A percentile compares a stretch with the other conserved stretches of the same genome.
Evolutionary conservation across 768 basidiomycete species (phyloP).

Genomic region (Lanmaoa rubissima): DNA sequence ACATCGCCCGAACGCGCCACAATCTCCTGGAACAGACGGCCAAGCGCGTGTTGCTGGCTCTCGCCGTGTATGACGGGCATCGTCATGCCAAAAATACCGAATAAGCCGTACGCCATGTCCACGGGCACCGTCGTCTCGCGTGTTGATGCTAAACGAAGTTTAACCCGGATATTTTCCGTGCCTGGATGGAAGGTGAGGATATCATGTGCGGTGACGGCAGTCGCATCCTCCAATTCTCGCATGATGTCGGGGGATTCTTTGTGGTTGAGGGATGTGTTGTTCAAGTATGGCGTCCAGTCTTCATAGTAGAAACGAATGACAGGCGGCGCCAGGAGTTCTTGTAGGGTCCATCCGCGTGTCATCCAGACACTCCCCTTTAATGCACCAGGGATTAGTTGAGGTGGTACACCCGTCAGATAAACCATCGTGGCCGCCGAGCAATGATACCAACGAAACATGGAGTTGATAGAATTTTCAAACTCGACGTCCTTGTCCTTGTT

Average conservation of each 20-base stretch:
- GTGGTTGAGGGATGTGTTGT: constrained; percentile 12
- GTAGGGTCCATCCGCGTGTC: constrained; percentile 24
- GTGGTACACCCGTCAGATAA: constrained; percentile 16
- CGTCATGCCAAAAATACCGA: constrained; percentile 20
- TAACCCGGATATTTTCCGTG: constrained; percentile 5
- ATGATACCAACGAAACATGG: constrained; percentile 24
- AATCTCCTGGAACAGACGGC: constrained; percentile 20
- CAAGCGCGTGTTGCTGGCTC: constrained; percentile 16
- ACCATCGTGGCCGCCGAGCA: constrained; percentile 18
- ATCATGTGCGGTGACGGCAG: neutral
- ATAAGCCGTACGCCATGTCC: constrained; percentile 23
- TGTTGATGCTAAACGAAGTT: constrained; percentile 22
- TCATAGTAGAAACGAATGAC: constrained; percentile 21
- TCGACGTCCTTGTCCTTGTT: constrained; percentile 19
- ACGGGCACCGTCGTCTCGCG: constrained; percentile 18
- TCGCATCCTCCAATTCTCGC: constrained; percentile 15
- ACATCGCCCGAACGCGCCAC: constrained; percentile 20
- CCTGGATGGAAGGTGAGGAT: constrained; percentile 16
- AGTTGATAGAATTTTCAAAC: constrained; percentile 17
- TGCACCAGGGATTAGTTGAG: constrained; percentile 6
- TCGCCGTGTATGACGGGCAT: constrained; percentile 19
- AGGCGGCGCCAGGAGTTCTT: constrained; percentile 23
- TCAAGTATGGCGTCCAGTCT: constrained; percentile 23
- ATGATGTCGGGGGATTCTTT: constrained; percentile 15
- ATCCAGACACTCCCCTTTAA: constrained; percentile 18